phyloP scores from a whole-genome alignment of 768 basidiomycete species.

The Boletus sp. region DNA sequence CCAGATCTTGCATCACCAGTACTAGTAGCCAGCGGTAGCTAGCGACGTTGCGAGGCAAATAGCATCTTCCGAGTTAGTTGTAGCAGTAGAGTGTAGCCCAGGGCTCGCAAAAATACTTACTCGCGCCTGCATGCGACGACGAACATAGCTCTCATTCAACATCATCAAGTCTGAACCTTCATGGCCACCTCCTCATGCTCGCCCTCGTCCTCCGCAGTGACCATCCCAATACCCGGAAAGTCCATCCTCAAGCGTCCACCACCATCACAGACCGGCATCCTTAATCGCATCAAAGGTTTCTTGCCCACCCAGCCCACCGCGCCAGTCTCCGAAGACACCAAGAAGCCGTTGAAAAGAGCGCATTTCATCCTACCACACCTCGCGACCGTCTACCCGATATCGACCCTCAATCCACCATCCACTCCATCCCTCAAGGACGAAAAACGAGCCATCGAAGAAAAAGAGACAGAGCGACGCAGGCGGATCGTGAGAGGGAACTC shows the following conservation, averaged over 20 bases:
- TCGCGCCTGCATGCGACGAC: not conserved
- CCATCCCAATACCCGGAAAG: slow-evolving; percentile 74
- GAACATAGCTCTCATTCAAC: not conserved
- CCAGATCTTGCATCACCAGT: too few relatives aligned
- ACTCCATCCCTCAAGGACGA: slow-evolving; percentile 77
- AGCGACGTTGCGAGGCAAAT: too few relatives aligned
- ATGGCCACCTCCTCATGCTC: slow-evolving; percentile 46
- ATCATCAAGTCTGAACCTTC: not conserved
- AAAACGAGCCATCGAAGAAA: slow-evolving; percentile 73
- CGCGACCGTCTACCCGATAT: slow-evolving; percentile 88
- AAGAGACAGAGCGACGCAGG: slow-evolving; percentile 64
- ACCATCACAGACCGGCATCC: slow-evolving; percentile 62
- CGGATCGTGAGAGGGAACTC: slow-evolving; percentile 61
- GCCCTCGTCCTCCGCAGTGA: slow-evolving; percentile 78
- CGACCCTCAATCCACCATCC: slow-evolving; percentile 77
- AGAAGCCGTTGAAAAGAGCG: slow-evolving; percentile 74
- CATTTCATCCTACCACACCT: slow-evolving; percentile 89
- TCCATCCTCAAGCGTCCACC: slow-evolving; percentile 79
- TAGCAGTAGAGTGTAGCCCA: not conserved
- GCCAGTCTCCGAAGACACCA: slow-evolving; percentile 38
- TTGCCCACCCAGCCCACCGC: slow-evolving; percentile 53
- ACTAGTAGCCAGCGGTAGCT: too few relatives aligned
- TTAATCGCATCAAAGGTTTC: slow-evolving; percentile 72
- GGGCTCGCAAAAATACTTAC: not conserved
- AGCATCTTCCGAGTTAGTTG: too few relatives aligned